Percentiles rank a stretch among this genome's conserved stretches.
Conservation (phyloP, 306 rosid species). For the Pyrus betulifolia region DNA sequence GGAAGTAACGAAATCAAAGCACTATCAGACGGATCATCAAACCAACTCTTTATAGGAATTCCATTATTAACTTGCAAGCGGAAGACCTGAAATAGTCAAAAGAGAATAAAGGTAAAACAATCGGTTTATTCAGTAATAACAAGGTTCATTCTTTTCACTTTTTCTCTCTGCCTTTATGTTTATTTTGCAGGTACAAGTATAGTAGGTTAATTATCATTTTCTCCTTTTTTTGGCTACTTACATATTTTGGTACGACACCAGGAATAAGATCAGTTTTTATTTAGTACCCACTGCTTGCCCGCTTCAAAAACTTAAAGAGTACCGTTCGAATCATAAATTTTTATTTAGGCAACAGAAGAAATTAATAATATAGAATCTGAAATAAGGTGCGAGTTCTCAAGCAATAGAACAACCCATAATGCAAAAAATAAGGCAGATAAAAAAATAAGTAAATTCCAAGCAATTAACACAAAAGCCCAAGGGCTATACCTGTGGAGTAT, state of each 20-base stretch:
- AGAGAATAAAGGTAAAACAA: conserved; percentile 28
- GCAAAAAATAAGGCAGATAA: neutral
- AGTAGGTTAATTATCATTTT: neutral
- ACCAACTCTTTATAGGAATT: conserved; percentile 98
- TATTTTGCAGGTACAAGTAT: neutral
- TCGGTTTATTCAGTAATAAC: conserved; percentile 5
- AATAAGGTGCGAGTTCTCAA: neutral
- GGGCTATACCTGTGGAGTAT: conserved; percentile 84
- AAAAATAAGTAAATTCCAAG: conserved; percentile 1
- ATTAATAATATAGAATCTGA: neutral
- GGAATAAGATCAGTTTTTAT: neutral
- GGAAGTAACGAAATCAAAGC: conserved; percentile 90
- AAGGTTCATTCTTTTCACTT: neutral
- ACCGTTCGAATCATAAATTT: too few relatives aligned
- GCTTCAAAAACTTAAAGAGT: neutral
- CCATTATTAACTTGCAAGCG: conserved; percentile 97
- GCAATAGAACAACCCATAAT: neutral
- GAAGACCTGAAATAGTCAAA: conserved; percentile 72
- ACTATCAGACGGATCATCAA: conserved; percentile 82
- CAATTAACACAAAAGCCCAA: neutral
- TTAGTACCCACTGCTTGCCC: neutral
- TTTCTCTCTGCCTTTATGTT: neutral
- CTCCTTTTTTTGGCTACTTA: neutral
- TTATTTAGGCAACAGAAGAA: too few relatives aligned
- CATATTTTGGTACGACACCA: neutral